Conservation (phyloP, 2,329 filamentous ascomycete species). For the Ophiostoma piceae region DNA sequence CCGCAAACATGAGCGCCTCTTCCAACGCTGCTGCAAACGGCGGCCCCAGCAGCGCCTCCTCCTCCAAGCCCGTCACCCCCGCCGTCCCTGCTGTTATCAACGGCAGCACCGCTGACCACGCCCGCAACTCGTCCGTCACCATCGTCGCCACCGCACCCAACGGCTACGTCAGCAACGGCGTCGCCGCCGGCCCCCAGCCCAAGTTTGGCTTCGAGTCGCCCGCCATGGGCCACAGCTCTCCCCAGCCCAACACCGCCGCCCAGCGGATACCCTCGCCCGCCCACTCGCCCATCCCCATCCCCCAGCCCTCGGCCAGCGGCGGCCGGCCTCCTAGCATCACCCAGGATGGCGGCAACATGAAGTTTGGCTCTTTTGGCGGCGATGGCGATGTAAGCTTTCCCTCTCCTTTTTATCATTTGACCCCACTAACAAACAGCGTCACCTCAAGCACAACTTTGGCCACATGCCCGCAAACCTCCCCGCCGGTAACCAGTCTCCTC, state of each 20-base stretch:
- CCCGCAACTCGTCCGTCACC: conserved; percentile 82
- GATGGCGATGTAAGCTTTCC: conserved; percentile 66
- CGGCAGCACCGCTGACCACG: conserved; percentile 64
- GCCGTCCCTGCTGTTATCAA: conserved; percentile 60
- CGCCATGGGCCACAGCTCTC: conserved; percentile 61
- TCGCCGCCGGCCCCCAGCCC: conserved; percentile 53
- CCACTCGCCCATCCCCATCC: conserved; percentile 87
- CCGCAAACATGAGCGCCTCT: conserved; percentile 24
- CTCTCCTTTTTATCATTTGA: background rate
- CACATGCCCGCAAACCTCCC: conserved; percentile 46
- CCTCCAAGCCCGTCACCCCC: conserved; percentile 54
- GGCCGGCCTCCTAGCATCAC: conserved; percentile 78
- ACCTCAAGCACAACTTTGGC: conserved; percentile 56
- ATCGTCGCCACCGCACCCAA: conserved; percentile 79
- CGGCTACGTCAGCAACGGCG: conserved; percentile 72
- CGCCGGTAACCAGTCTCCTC: conserved; percentile 46
- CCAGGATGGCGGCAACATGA: conserved; percentile 60
- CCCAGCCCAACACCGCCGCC: conserved; percentile 57
- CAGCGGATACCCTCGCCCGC: conserved; percentile 77
- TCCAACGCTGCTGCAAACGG: conserved; percentile 37
- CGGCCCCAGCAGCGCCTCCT: conserved; percentile 21
- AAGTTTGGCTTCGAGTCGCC: conserved; percentile 80
- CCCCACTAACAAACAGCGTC: conserved; percentile 45
- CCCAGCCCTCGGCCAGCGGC: conserved; percentile 76
- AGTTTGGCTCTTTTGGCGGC: conserved; percentile 78